Conservation (phyloP, 345 rosid species). For the Microthlaspi erraticum region DNA sequence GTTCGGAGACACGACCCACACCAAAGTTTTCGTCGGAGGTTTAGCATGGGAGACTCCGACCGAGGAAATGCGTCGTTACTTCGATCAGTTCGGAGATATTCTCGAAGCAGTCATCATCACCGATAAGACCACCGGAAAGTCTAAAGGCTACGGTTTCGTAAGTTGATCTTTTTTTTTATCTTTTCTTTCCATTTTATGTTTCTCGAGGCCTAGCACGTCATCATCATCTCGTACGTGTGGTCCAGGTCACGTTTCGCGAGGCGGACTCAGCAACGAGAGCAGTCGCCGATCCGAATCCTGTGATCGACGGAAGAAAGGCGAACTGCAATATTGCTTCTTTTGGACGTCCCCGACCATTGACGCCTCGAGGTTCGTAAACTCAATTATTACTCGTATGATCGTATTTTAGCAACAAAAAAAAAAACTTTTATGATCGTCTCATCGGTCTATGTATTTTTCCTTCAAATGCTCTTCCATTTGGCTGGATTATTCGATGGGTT, state of each 20-base stretch:
- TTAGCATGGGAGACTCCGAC: constrained; percentile 97
- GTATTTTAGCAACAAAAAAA: background rate
- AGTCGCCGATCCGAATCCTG: constrained; percentile 77
- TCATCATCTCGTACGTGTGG: background rate
- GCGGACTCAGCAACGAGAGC: constrained; percentile 88
- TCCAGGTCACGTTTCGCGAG: constrained; percentile 87
- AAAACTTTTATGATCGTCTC: constrained; percentile 17
- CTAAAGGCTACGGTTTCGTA: constrained; percentile 97
- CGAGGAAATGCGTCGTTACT: constrained; percentile 79
- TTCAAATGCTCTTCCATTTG: background rate
- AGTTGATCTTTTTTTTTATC: constrained; percentile 37
- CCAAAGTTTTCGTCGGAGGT: constrained; percentile 93
- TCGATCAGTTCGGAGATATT: constrained; percentile 91
- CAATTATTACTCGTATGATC: background rate
- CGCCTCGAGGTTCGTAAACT: constrained; percentile 68
- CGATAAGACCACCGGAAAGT: constrained; percentile 83
- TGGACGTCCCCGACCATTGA: constrained; percentile 83
- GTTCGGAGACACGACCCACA: constrained; percentile 89
- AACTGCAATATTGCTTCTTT: constrained; percentile 92
- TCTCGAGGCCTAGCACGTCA: constrained; percentile 4
- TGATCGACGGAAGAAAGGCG: constrained; percentile 89
- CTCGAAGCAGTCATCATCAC: constrained; percentile 93
- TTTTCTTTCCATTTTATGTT: constrained; percentile 15
- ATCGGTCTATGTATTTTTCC: background rate
- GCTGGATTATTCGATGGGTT: constrained; percentile 14